phyloP scores from a whole-genome alignment of 1,284 basidiomycete genomes.

The Boletus putidus region DNA sequence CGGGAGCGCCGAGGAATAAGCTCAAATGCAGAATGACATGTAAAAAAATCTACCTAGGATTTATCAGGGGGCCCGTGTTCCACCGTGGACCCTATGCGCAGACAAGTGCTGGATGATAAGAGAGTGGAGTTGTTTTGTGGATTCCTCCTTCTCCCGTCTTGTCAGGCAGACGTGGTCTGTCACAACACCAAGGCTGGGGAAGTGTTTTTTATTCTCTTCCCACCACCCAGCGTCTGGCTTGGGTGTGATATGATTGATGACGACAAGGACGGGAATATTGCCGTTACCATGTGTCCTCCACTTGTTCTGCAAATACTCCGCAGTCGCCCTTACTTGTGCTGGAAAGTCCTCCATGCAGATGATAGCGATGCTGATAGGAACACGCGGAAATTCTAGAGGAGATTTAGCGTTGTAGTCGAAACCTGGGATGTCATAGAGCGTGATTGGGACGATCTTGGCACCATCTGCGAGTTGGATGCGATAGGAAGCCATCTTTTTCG shows the following conservation, averaged over 20 bases:
- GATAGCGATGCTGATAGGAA: slow-evolving; percentile 25
- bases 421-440: slow-evolving; percentile 29
- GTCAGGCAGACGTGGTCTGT: slow-evolving; percentile 27
- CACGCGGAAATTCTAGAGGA: slow-evolving; percentile 24
- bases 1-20: background rate
- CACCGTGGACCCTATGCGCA: background rate
- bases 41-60: background rate
- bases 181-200: slow-evolving; percentile 17
- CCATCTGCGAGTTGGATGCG: slow-evolving; percentile 19
- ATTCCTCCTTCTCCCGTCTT: slow-evolving; percentile 23
- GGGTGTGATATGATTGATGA: slow-evolving; percentile 27
- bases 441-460: slow-evolving; percentile 16
- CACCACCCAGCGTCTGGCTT: slow-evolving; percentile 26
- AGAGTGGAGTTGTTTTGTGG: slow-evolving; percentile 24
- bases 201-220: slow-evolving; percentile 28
- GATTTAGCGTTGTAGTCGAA: slow-evolving; percentile 24
- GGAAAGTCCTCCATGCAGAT: slow-evolving; percentile 29
- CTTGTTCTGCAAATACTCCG: slow-evolving; percentile 22
- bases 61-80: background rate
- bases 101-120: slow-evolving; percentile 25
- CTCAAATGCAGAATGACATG: background rate
- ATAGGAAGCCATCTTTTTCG: slow-evolving; percentile 20
- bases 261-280: slow-evolving; percentile 26
- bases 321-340: slow-evolving; percentile 25
- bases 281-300: slow-evolving; percentile 24